These are phyloP conservation scores for carrot (Daucus carota) DNA, from an alignment of 129 eudicot genomes.

Conservation along the genomic window DH1_v3.0 NC_030382.2:52391001-52391500, in stretches of 20 bases:
- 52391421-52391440: slow-evolving; percentile 8
- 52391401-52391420: not conserved
- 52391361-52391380: slow-evolving; percentile 20
- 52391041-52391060: too few species aligned
- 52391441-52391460: slow-evolving; percentile 7
- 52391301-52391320: slow-evolving; percentile 17
- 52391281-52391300: slow-evolving; percentile 32
- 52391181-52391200: too few species aligned
- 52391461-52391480: not conserved
- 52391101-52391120: too few species aligned
- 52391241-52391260: slow-evolving; percentile 33
- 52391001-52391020: too few species aligned
- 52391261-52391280: slow-evolving; percentile 32
- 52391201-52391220: too few species aligned
- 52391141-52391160: too few species aligned
- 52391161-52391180: too few species aligned
- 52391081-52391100: too few species aligned
- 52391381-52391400: slow-evolving; percentile 12
- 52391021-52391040: too few species aligned
- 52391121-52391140: too few species aligned
- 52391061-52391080: too few species aligned
- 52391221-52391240: slow-evolving; percentile 20
- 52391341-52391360: slow-evolving; percentile 17
- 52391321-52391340: slow-evolving; percentile 22
- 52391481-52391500: not conserved